Conservation (phyloP, 441 rosid species). For the Breynia disticha region DNA sequence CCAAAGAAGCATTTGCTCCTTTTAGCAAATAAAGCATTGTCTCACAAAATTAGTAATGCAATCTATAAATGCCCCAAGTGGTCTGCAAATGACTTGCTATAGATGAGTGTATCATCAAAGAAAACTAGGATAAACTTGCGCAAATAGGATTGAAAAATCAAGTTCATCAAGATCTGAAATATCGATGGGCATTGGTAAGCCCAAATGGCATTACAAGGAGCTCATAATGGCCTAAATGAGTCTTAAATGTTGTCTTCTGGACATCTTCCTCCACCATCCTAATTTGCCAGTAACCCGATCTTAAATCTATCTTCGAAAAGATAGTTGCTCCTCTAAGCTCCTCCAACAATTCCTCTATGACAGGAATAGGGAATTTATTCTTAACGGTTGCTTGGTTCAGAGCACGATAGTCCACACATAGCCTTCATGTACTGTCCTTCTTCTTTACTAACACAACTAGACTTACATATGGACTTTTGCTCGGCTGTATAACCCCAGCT, state of each 20-base stretch:
- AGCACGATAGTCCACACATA: background rate
- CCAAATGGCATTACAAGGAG: too few species aligned
- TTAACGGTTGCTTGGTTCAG: background rate
- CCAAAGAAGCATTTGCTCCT: background rate
- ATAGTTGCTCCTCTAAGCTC: background rate
- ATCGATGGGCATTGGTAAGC: slow-evolving; percentile 4
- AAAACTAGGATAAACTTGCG: background rate
- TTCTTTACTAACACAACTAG: background rate
- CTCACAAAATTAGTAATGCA: background rate
- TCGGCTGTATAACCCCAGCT: background rate
- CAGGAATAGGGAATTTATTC: background rate
- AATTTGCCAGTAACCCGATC: slow-evolving; percentile 1
- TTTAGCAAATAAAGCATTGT: background rate
- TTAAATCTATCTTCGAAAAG: background rate
- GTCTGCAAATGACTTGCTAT: background rate
- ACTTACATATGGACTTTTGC: background rate
- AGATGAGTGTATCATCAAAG: slow-evolving; percentile 2
- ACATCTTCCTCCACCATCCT: background rate
- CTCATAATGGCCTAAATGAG: background rate
- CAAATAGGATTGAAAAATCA: background rate
- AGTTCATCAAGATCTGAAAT: slow-evolving; percentile 2
- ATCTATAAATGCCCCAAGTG: background rate
- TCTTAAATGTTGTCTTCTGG: background rate
- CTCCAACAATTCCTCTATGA: slow-evolving; percentile 1
- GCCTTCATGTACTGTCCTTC: background rate